Percentiles rank a stretch among this genome's conserved stretches.
Evolutionary conservation across 2,329 filamentous ascomycete genomes (phyloP).

Genomic region (Colletotrichum melonis): DNA sequence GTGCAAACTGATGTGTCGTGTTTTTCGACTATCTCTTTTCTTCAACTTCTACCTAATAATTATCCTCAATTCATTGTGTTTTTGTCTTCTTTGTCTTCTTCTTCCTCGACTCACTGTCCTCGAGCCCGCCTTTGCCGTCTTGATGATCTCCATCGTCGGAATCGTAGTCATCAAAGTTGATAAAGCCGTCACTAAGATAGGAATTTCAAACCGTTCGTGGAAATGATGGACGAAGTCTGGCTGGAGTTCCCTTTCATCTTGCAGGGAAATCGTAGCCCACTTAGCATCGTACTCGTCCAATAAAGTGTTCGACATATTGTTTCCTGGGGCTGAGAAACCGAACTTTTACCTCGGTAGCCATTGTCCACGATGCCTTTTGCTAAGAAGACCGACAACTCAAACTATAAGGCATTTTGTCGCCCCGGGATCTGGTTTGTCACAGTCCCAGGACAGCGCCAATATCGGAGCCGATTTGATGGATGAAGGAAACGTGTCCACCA

Average conservation of each 20-base stretch:
- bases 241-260: not conserved
- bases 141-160: no score
- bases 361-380: not conserved
- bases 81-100: no score
- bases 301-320: not conserved
- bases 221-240: not conserved
- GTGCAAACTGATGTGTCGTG: no score
- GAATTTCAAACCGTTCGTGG: not conserved
- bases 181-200: no score
- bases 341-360: not conserved
- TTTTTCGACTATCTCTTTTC: no score
- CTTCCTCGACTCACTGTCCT: no score
- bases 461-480: not conserved
- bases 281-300: not conserved
- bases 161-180: no score
- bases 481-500: not conserved
- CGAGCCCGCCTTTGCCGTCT: no score
- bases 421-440: no score
- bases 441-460: not conserved
- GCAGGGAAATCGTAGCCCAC: not conserved
- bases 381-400: not conserved
- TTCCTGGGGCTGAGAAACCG: not conserved
- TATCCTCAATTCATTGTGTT: no score
- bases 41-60: no score
- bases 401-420: not conserved